Conservation (phyloP, 768 basidiomycete species). For the Boletus sp. region DNA sequence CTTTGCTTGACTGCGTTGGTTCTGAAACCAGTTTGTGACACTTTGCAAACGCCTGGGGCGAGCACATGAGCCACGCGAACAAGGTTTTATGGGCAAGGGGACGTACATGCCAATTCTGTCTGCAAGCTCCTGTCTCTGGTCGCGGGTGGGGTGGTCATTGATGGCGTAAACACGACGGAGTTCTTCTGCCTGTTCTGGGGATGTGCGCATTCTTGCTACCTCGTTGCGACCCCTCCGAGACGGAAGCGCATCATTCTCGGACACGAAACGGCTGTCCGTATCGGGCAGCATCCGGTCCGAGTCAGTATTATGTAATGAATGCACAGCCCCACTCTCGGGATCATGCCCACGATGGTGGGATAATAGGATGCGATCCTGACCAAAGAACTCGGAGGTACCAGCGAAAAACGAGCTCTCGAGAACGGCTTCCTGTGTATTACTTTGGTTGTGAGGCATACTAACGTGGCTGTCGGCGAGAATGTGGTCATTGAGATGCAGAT, state of each 20-base stretch:
- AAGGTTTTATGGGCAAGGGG: constrained; percentile 10
- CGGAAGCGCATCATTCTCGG: constrained; percentile 45
- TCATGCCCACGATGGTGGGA: constrained; percentile 34
- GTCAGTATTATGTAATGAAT: constrained; percentile 37
- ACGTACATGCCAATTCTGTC: constrained; percentile 75
- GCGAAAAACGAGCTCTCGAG: constrained; percentile 33
- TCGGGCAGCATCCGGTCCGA: constrained; percentile 50
- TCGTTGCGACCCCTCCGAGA: constrained; percentile 31
- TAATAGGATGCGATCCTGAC: constrained; percentile 31
- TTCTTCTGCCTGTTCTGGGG: constrained; percentile 63
- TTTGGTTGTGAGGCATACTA: constrained; percentile 2
- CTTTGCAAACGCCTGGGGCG: constrained; percentile 67
- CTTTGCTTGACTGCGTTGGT: constrained; percentile 75
- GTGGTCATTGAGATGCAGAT: constrained; percentile 29
- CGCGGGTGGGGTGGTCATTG: constrained; percentile 65
- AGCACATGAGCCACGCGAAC: constrained; percentile 24
- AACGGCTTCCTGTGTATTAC: constrained; percentile 10
- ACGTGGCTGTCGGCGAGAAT: constrained; percentile 22
- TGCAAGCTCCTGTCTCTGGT: constrained; percentile 63
- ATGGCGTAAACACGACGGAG: constrained; percentile 61
- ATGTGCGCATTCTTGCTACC: constrained; percentile 53
- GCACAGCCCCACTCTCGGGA: constrained; percentile 24
- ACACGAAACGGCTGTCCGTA: constrained; percentile 46
- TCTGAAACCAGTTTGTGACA: constrained; percentile 86
- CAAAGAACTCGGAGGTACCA: constrained; percentile 29